Percentiles rank a stretch among this genome's conserved stretches.
Conservation (phyloP, 73 alveolate species). For the Paramecium pentaurelia region DNA sequence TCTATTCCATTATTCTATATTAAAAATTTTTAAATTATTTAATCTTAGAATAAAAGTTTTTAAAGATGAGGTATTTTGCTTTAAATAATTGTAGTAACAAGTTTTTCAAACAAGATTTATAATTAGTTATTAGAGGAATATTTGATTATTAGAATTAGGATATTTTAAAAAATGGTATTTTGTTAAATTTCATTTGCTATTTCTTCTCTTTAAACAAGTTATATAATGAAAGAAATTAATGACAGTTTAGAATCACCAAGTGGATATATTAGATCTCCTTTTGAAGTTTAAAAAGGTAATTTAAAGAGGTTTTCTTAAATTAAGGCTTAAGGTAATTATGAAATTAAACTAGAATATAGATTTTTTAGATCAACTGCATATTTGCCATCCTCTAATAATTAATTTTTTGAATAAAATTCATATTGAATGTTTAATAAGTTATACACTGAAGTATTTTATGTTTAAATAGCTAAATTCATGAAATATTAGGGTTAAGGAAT, state of each 20-base stretch:
- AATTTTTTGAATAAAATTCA: neutral
- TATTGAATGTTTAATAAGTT: neutral
- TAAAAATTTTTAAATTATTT: neutral
- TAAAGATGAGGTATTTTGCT: neutral
- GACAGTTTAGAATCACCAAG: neutral
- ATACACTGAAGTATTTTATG: neutral
- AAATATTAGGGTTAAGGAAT: neutral
- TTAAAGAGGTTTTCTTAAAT: neutral
- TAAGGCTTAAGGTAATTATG: neutral
- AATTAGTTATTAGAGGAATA: neutral
- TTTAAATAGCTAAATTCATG: neutral
- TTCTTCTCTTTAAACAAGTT: neutral
- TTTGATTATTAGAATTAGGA: neutral
- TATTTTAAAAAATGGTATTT: neutral
- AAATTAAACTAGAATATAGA: neutral
- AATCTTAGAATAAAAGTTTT: neutral
- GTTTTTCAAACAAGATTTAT: neutral
- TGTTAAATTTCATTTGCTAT: neutral
- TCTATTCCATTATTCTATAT: neutral
- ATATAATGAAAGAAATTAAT: neutral
- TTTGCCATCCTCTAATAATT: neutral
- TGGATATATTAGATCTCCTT: neutral
- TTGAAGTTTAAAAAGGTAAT: neutral
- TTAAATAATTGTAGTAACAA: neutral
- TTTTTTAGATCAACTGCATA: neutral